A percentile compares a stretch with the other conserved stretches of the same genome.
These are phyloP conservation scores for Geosiphon pyriformis DNA, from an alignment of 192 early-diverging fungal species.

Conservation along the genomic window DNA sequence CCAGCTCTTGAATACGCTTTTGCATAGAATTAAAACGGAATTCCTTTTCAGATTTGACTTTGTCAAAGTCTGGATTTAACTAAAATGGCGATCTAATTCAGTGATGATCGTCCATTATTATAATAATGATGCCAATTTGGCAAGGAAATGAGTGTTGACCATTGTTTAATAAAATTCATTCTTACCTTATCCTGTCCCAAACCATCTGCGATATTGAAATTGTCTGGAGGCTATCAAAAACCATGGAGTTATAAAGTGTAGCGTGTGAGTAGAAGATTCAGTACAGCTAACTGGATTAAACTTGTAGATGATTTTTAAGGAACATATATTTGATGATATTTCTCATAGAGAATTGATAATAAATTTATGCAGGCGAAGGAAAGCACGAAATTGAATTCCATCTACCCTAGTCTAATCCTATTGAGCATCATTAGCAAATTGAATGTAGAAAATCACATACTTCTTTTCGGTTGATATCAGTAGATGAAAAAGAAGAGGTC, in stretches of 20 bases:
- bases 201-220: background rate
- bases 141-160: background rate
- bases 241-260: too few relatives aligned
- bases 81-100: too few relatives aligned
- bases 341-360: too few relatives aligned
- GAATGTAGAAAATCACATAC: conserved; percentile 15
- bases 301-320: too few relatives aligned
- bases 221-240: background rate
- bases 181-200: background rate
- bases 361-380: too few relatives aligned
- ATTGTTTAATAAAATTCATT: background rate
- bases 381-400: too few relatives aligned
- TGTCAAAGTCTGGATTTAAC: conserved; percentile 35
- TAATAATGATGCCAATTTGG: background rate
- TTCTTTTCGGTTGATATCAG: conserved; percentile 25
- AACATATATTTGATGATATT: too few relatives aligned
- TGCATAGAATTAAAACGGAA: conserved; percentile 52
- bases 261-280: too few relatives aligned
- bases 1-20: conserved; percentile 62
- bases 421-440: too few relatives aligned
- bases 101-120: background rate
- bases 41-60: conserved; percentile 57
- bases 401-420: too few relatives aligned
- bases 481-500: conserved; percentile 5
- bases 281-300: too few relatives aligned